Evolutionary conservation across 179 eudicot genomes (phyloP), one percentile per base, ranked within the genome.

Genomic region (Gypsophila paniculata): DNA sequence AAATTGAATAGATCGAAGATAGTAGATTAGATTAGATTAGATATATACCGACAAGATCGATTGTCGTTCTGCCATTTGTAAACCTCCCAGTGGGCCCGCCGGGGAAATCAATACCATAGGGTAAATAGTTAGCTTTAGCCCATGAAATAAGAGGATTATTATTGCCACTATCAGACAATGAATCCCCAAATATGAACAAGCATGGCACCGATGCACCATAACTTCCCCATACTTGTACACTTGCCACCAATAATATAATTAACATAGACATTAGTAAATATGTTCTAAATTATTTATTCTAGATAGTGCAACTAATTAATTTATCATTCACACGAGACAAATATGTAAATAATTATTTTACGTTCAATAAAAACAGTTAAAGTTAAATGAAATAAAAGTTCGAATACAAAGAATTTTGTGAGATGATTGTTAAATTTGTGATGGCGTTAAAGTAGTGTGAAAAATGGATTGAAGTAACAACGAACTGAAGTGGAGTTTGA

Each of bases 61-160:
- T 72, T 0, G 71, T 36, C 10, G 74, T 83, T 65, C 72, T 61
- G 8, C 88, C 88, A 58, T 85, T 85, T 26, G 72, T 52, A 67
- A 85, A 85, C 22, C 88, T 80, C 26, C 88, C 86, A 0, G 84
- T 82, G 1, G 82, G 73, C 0, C 84, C 86, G 2, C 15, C 44
- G 3, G 85, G 88, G 14, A 82, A 78, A 58, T 85, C 86, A 64
- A 85, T 70, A 23, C 86, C 88, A 68, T 85, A 83, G 14, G 88
- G 88, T 44, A 68, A 60, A 59, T 68, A 85, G 36, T 85, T 79
- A 34, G 79, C 65, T 34, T 76, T 85, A 2, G 86, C 88, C 2
- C 15, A 0, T 6, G 83, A 68, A 9, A 5, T 0, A 32, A 85
- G 78, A 15, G 14, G 5, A 64, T 85, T 85, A 19, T 81, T 85